A percentile compares a stretch with the other conserved stretches of the same genome.
Evolutionary conservation across 106 monocot species (phyloP).

Genomic region (Dendrobium officinale): DNA sequence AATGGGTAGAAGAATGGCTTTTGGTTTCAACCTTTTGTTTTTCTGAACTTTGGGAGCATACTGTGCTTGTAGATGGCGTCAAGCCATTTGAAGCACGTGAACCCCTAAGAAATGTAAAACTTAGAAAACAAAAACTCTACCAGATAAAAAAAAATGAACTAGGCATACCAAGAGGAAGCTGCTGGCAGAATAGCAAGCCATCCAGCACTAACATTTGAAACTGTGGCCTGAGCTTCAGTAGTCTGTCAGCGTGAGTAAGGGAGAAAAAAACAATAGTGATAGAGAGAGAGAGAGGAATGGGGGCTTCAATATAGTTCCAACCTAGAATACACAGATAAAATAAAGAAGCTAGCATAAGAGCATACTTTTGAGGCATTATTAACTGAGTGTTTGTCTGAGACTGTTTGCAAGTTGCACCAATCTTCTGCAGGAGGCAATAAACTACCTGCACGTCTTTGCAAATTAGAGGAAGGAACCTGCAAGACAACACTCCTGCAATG

Average conservation of each 20-base stretch:
- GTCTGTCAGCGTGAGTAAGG: conserved; percentile 3
- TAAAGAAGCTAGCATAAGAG: background rate
- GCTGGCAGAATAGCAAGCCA: conserved; percentile 39
- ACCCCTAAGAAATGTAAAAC: conserved; percentile 27
- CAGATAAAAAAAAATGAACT: background rate
- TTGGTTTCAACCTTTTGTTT: conserved; percentile 23
- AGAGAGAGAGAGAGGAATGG: background rate
- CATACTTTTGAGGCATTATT: conserved; percentile 25
- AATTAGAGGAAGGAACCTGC: conserved; percentile 33
- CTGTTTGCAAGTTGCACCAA: conserved; percentile 7
- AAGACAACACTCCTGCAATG: conserved; percentile 45
- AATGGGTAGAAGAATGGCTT: conserved; percentile 12
- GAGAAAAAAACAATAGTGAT: background rate
- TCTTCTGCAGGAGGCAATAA: conserved; percentile 54
- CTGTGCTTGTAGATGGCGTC: conserved; percentile 12
- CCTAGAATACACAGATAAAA: background rate
- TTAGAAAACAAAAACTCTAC: background rate
- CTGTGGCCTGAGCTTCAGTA: conserved; percentile 18
- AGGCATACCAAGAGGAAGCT: conserved; percentile 54
- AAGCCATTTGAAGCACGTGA: conserved; percentile 26
- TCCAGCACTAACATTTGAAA: conserved; percentile 18
- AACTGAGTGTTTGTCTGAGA: conserved; percentile 18
- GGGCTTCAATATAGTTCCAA: background rate
- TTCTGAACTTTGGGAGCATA: conserved; percentile 14
- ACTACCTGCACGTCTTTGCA: conserved; percentile 42